Percentiles rank a stretch among this genome's conserved stretches.
Evolutionary conservation across 1,284 basidiomycete species (phyloP).

Genomic region (Sanghuangporus baumii): DNA sequence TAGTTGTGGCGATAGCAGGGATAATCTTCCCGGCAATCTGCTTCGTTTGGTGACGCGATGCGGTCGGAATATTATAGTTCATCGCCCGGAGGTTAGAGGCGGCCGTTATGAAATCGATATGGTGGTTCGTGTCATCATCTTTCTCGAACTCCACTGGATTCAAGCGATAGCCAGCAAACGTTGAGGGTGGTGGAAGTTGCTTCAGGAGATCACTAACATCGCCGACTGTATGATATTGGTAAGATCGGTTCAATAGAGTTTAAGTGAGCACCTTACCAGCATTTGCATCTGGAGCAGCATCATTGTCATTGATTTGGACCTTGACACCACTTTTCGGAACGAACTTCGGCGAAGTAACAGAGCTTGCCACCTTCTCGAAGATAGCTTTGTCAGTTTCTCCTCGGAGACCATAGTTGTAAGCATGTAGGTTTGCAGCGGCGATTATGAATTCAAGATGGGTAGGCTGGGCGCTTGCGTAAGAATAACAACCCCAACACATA

Average conservation of each 20-base stretch:
- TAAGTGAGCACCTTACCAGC: conserved; percentile 15
- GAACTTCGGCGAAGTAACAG: conserved; percentile 91
- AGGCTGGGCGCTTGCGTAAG: conserved; percentile 42
- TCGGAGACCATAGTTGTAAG: conserved; percentile 96
- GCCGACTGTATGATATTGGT: conserved; percentile 37
- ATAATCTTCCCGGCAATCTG: conserved; percentile 99
- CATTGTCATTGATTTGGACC: conserved; percentile 94
- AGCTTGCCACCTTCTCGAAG: conserved; percentile 83
- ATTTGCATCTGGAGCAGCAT: conserved; percentile 61
- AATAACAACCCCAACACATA: neutral
- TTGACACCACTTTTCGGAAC: conserved; percentile 89
- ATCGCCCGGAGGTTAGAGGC: conserved; percentile 95
- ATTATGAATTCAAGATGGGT: conserved; percentile 89
- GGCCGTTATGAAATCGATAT: conserved; percentile 99
- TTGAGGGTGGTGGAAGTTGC: conserved; percentile 81
- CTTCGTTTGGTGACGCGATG: conserved; percentile 94
- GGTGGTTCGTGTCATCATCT: conserved; percentile 97
- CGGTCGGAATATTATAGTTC: conserved; percentile 90
- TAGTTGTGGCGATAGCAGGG: conserved; percentile 98
- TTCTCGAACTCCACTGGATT: conserved; percentile 98
- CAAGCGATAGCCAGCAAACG: conserved; percentile 91
- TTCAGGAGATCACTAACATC: conserved; percentile 55
- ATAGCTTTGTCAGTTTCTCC: conserved; percentile 78
- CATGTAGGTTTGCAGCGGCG: conserved; percentile 93
- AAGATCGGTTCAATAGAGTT: neutral